Evolutionary conservation across 1,139 yeast species (phyloP).

Genomic region (Suhomyces taliae): DNA sequence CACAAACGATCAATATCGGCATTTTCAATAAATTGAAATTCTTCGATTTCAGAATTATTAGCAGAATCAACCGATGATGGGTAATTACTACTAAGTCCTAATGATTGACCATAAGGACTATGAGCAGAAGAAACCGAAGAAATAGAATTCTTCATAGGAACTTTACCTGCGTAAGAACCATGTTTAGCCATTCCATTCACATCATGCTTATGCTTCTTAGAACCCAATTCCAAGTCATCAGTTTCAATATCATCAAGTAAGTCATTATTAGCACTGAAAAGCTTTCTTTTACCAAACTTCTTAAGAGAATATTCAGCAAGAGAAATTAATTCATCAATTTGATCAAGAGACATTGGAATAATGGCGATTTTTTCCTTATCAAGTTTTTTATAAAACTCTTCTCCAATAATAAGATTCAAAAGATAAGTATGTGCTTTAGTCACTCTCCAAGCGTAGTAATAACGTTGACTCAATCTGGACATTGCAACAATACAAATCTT

Average conservation of each 20-base stretch:
- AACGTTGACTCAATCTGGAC: conserved; percentile 34
- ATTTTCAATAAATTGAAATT: conserved; percentile 26
- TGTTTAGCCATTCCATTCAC: conserved; percentile 1
- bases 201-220: neutral
- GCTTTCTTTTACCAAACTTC: conserved; percentile 15
- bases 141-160: neutral
- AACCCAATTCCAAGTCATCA: conserved; percentile 11
- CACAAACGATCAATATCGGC: conserved; percentile 42
- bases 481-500: conserved; percentile 26
- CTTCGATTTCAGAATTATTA: conserved; percentile 13
- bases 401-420: conserved; percentile 21
- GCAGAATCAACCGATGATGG: conserved; percentile 12
- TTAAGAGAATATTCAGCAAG: conserved; percentile 16
- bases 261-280: conserved; percentile 11
- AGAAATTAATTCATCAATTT: conserved; percentile 9
- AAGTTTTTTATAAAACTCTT: conserved; percentile 33
- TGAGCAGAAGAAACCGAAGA: conserved; percentile 2
- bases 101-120: conserved; percentile 3
- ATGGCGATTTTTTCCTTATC: conserved; percentile 10
- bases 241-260: conserved; percentile 14
- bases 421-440: conserved; percentile 36
- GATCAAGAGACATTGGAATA: conserved; percentile 5
- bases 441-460: conserved; percentile 48
- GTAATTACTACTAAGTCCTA: conserved; percentile 1
- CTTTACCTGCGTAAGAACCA: neutral